A percentile compares a stretch with the other conserved stretches of the same genome.
Evolutionary conservation across 2,329 filamentous ascomycete genomes (phyloP).

Genomic region (Alternaria atra): DNA sequence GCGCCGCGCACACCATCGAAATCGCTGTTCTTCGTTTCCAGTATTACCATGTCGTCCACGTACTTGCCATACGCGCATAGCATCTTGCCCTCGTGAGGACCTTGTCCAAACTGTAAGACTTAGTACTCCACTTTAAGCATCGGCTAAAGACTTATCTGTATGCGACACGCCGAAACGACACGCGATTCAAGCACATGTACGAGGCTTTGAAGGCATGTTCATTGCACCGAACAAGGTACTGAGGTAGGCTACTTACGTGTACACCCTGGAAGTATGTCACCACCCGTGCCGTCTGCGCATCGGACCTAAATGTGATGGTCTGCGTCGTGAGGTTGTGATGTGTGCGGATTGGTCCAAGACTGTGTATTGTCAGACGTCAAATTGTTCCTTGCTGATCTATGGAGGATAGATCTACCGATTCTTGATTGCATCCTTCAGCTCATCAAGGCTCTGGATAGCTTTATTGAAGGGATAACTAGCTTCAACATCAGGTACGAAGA

Average conservation of each 20-base stretch:
- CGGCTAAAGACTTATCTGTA: not conserved
- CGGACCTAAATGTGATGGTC: constrained; percentile 44
- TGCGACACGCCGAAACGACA: not conserved
- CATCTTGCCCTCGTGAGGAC: constrained; percentile 52
- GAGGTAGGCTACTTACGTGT: constrained; percentile 30
- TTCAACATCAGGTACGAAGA: constrained; percentile 53
- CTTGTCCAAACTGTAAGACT: constrained; percentile 49
- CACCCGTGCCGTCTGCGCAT: constrained; percentile 45
- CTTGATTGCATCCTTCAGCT: constrained; percentile 44
- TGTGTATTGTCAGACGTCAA: constrained; percentile 20
- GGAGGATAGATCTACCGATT: constrained; percentile 37
- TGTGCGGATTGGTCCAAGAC: constrained; percentile 52
- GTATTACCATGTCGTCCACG: constrained; percentile 48
- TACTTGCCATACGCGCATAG: constrained; percentile 56
- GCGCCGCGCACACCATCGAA: constrained; percentile 47
- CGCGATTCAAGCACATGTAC: not conserved
- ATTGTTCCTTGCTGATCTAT: not conserved
- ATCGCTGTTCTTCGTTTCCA: constrained; percentile 30
- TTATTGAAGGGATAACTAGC: constrained; percentile 53
- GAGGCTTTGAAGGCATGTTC: not conserved
- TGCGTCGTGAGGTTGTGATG: constrained; percentile 57
- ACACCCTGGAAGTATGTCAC: constrained; percentile 55
- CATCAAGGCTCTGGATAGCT: constrained; percentile 46
- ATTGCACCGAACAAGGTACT: not conserved
- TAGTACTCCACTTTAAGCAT: not conserved